Evolutionary conservation across 2,329 filamentous ascomycete genomes (phyloP).

Genomic region (Diplodia corticola): DNA sequence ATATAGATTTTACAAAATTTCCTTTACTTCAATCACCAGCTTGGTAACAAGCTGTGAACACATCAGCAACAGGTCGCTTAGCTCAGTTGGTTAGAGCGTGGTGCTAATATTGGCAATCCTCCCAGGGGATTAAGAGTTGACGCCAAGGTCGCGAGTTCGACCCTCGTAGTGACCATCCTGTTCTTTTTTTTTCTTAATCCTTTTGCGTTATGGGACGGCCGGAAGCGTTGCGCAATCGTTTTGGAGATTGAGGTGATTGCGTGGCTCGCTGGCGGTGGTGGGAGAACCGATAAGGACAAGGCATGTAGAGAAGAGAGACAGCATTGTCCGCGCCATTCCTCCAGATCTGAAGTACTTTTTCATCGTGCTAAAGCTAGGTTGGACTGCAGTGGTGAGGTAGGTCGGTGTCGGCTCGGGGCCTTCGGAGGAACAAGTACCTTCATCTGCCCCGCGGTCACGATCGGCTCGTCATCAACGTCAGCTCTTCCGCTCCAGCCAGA

Average conservation of each 20-base stretch:
- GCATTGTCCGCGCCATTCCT: neutral
- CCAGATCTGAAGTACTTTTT: neutral
- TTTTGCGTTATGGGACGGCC: neutral
- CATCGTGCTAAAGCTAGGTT: neutral
- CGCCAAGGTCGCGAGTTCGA: slow-evolving; percentile 22
- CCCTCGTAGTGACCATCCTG: slow-evolving; percentile 16
- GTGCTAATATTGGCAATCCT: slow-evolving; percentile 13
- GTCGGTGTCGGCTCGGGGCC: neutral
- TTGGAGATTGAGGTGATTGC: neutral
- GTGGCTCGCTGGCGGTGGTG: neutral
- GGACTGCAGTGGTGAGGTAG: neutral
- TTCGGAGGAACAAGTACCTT: neutral
- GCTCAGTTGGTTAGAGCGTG: slow-evolving; percentile 24
- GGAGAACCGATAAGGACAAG: neutral
- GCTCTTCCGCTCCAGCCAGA: neutral
- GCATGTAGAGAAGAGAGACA: too few species aligned
- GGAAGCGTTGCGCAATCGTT: neutral
- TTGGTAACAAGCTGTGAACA: neutral
- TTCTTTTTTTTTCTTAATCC: neutral
- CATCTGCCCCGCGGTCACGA: neutral
- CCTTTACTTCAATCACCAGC: rapidly evolving
- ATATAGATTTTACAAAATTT: too few species aligned
- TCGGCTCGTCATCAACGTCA: neutral
- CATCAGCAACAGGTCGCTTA: slow-evolving; percentile 17
- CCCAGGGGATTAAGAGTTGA: neutral